These are phyloP conservation scores for Vanderwaltozyma yarrowii DNA, from an alignment of 805 yeast species.

Conservation along the genomic window DNA sequence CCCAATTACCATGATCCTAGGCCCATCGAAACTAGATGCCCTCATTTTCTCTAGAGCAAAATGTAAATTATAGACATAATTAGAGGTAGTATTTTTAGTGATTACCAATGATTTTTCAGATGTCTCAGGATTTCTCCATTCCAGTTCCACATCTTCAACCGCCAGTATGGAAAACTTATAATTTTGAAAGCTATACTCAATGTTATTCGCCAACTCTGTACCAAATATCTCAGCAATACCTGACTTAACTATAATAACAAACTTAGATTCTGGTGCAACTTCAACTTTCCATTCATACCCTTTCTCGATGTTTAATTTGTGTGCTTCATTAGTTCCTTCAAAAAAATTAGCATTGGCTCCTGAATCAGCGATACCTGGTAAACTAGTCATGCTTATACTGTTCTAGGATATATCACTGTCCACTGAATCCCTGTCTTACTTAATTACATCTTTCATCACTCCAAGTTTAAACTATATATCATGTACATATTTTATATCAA, in stretches of 20 bases:
- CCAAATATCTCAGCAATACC: slow-evolving; percentile 92
- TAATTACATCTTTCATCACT: too few relatives aligned
- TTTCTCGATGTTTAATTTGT: slow-evolving; percentile 11
- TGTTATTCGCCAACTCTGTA: slow-evolving; percentile 73
- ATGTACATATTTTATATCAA: too few relatives aligned
- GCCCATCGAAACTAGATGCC: slow-evolving; percentile 26
- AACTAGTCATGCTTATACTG: slow-evolving; percentile 1
- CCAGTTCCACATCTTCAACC: slow-evolving; percentile 55
- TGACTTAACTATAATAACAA: slow-evolving; percentile 30
- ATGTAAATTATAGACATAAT: slow-evolving; percentile 61
- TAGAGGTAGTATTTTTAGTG: slow-evolving; percentile 60
- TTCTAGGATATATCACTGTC: too few relatives aligned
- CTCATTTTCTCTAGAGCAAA: slow-evolving; percentile 59
- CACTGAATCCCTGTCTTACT: too few relatives aligned
- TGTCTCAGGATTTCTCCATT: slow-evolving; percentile 30
- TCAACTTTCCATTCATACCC: slow-evolving; percentile 27
- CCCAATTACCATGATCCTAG: slow-evolving; percentile 61
- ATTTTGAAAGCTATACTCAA: slow-evolving; percentile 48
- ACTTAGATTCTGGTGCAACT: slow-evolving; percentile 32
- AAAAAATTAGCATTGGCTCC: slow-evolving; percentile 7
- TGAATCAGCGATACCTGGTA: slow-evolving; percentile 7
- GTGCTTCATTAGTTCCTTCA: slow-evolving; percentile 12
- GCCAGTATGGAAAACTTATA: slow-evolving; percentile 47
- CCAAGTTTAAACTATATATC: too few relatives aligned
- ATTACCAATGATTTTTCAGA: slow-evolving; percentile 30